A percentile compares a stretch with the other conserved stretches of the same genome.
Conservation (phyloP, 2,329 filamentous ascomycete genomes). For the Teratosphaeria pseudoeucalypti region DNA sequence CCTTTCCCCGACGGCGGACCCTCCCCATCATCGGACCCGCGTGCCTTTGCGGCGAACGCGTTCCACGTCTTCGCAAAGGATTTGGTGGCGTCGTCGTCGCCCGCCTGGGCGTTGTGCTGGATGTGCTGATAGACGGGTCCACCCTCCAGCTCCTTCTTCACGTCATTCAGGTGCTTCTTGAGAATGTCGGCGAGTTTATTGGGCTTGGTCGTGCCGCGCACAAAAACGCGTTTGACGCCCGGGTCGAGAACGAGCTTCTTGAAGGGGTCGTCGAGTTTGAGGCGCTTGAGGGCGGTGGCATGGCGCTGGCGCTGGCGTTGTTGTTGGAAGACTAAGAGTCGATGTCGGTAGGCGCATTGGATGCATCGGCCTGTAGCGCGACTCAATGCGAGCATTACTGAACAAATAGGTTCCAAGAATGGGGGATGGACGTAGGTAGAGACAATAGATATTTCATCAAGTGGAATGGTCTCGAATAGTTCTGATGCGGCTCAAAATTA, state of each 20-base stretch:
- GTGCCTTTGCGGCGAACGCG: slow-evolving; percentile 8
- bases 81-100: slow-evolving; percentile 5
- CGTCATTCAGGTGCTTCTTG: slow-evolving; percentile 10
- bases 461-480: background rate
- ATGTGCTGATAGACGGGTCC: slow-evolving; percentile 23
- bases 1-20: background rate
- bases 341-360: slow-evolving; percentile 29
- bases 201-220: background rate
- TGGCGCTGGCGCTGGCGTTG: slow-evolving; percentile 18
- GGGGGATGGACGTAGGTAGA: too few species aligned
- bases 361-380: slow-evolving; percentile 22
- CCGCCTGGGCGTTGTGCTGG: slow-evolving; percentile 11
- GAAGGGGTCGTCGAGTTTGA: background rate
- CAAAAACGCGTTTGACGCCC: background rate
- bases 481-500: background rate
- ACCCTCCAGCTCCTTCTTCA: slow-evolving; percentile 21
- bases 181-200: slow-evolving; percentile 13
- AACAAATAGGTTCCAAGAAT: background rate
- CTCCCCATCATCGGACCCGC: background rate
- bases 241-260: background rate
- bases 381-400: background rate
- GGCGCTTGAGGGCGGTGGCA: slow-evolving; percentile 1
- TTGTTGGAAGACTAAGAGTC: slow-evolving; percentile 17
- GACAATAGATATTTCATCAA: background rate
- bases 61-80: slow-evolving; percentile 19